Evolutionary conservation across 257 asterid genomes (phyloP).

Genomic region (Solanum boliviense): DNA sequence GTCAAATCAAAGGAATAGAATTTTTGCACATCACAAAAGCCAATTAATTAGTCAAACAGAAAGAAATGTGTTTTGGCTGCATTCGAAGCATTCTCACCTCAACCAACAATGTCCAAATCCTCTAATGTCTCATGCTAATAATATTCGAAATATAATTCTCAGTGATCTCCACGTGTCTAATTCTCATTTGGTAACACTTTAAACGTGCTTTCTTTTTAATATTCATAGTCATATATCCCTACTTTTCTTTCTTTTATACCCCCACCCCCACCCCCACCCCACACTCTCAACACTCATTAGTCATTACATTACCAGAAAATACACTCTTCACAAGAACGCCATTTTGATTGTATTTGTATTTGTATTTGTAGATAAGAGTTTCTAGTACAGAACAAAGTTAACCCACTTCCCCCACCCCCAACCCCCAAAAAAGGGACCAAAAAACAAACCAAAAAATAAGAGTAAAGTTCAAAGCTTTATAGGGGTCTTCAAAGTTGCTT

Average conservation of each 20-base stretch:
- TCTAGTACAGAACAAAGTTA: conserved; percentile 1
- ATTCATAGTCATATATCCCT: neutral
- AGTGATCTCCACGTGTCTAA: neutral
- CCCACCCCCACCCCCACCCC: neutral
- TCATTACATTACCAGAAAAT: conserved; percentile 4
- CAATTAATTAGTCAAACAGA: neutral
- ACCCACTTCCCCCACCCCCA: neutral
- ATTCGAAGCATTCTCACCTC: neutral
- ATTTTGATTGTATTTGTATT: neutral
- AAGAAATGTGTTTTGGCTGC: neutral
- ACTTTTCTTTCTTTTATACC: conserved; percentile 11
- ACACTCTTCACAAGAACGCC: conserved; percentile 12
- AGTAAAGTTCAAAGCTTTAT: conserved; percentile 1
- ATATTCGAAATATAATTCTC: neutral
- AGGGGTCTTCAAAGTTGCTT: neutral
- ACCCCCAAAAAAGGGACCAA: neutral
- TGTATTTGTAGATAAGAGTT: neutral
- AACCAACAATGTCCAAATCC: neutral
- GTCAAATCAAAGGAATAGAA: neutral
- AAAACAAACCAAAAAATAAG: neutral
- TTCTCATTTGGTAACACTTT: neutral
- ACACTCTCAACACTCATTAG: neutral
- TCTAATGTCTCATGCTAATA: neutral
- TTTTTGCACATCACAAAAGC: neutral
- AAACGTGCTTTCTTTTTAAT: neutral